Percentiles rank a stretch among this genome's conserved stretches.
Conservation (phyloP, 345 rosid species). For the Excoecaria cochinchinensis region DNA sequence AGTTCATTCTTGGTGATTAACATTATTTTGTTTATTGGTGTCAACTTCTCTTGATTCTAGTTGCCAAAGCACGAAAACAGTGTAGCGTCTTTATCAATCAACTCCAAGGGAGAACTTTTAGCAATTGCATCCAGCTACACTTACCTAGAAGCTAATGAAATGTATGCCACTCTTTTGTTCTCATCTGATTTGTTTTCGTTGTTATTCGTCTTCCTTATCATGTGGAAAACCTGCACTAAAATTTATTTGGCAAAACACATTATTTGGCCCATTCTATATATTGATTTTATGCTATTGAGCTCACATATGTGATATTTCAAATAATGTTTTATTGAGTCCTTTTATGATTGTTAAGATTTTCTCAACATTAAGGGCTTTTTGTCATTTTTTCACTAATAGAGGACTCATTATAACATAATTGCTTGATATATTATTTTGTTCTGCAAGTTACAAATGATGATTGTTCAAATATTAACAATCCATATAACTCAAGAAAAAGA, state of each 20-base stretch:
- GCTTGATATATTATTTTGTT: background rate
- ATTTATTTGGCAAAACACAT: background rate
- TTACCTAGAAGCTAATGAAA: slow-evolving; percentile 66
- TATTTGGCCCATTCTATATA: too few species aligned
- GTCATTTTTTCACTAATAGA: background rate
- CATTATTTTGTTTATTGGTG: background rate
- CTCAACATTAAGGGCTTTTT: background rate
- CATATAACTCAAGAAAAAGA: too few species aligned
- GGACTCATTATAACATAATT: background rate
- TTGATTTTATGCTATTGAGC: too few species aligned
- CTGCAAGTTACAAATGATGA: too few species aligned
- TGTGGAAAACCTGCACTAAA: background rate
- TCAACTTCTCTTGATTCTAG: slow-evolving; percentile 42
- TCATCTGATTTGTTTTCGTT: background rate
- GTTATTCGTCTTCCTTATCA: background rate
- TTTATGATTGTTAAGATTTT: too few species aligned
- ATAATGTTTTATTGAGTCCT: too few species aligned
- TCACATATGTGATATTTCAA: too few species aligned
- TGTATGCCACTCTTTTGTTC: slow-evolving; percentile 43
- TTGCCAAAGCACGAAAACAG: slow-evolving; percentile 69
- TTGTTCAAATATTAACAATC: too few species aligned
- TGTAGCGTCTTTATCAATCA: slow-evolving; percentile 63
- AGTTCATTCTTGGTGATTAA: background rate
- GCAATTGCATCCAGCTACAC: slow-evolving; percentile 76
- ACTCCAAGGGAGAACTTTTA: slow-evolving; percentile 54